Conservation (phyloP, 2,329 filamentous ascomycete genomes). For the Chaetoscypha palmicola region DNA sequence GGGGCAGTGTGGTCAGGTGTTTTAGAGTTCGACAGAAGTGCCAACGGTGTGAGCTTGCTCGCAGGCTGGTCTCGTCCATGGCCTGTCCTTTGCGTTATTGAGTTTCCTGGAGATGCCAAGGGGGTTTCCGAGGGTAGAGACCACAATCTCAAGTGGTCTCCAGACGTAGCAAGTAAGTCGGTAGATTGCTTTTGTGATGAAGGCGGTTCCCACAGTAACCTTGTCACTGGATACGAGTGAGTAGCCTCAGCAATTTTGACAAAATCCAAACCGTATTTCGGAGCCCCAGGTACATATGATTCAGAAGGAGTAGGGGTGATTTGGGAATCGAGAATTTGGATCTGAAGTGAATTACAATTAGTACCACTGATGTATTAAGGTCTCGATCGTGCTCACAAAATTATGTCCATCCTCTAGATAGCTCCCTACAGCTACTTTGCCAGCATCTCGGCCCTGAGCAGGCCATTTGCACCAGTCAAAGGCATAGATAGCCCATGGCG, state of each 20-base stretch:
- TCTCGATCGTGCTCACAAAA: conserved; percentile 56
- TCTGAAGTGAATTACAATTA: conserved; percentile 44
- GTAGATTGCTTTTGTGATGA: conserved; percentile 93
- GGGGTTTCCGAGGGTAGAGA: conserved; percentile 69
- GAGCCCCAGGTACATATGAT: conserved; percentile 60
- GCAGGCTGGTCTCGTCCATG: conserved; percentile 50
- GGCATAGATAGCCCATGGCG: conserved; percentile 92
- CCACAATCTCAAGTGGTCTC: conserved; percentile 90
- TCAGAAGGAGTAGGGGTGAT: conserved; percentile 63
- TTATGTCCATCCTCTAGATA: conserved; percentile 98
- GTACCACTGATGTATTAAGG: not conserved
- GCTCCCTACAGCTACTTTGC: conserved; percentile 91
- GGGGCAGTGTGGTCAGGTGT: conserved; percentile 97
- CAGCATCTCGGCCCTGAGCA: conserved; percentile 69
- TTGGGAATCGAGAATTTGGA: conserved; percentile 93
- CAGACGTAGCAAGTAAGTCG: conserved; percentile 88
- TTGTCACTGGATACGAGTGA: conserved; percentile 93
- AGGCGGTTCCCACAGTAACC: conserved; percentile 91
- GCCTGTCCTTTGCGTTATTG: conserved; percentile 58
- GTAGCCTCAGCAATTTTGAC: conserved; percentile 92
- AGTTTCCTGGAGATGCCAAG: conserved; percentile 51
- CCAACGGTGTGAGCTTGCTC: conserved; percentile 83
- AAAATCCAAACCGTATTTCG: conserved; percentile 78
- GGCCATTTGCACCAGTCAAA: conserved; percentile 99
- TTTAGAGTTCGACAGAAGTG: conserved; percentile 93